These are phyloP conservation scores for Aspergillus niger DNA, from an alignment of 2,329 filamentous ascomycete species.

Conservation along the genomic window DNA sequence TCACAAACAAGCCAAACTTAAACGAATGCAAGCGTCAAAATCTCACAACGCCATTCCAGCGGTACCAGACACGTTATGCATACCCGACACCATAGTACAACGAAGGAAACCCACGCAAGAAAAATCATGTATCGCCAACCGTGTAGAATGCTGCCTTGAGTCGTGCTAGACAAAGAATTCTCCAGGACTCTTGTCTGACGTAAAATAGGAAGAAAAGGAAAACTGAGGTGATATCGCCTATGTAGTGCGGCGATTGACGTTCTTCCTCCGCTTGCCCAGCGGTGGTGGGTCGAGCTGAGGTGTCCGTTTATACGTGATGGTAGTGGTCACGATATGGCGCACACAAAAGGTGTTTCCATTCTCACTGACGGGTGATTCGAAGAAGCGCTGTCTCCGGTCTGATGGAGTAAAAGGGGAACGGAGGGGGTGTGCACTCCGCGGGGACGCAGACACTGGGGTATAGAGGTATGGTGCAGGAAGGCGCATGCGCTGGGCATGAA, in stretches of 20 bases:
- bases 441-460: slow-evolving; percentile 68
- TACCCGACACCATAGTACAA: neutral
- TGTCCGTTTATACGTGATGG: slow-evolving; percentile 78
- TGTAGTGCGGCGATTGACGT: slow-evolving; percentile 36
- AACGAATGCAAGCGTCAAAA: neutral
- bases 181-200: neutral
- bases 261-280: slow-evolving; percentile 81
- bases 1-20: neutral
- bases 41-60: neutral
- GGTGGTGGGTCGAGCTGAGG: slow-evolving; percentile 76
- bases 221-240: neutral
- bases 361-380: slow-evolving; percentile 61
- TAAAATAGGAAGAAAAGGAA: neutral
- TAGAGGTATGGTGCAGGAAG: slow-evolving; percentile 76
- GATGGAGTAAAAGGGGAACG: slow-evolving; percentile 59
- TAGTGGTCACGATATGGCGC: slow-evolving; percentile 85
- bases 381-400: slow-evolving; percentile 71
- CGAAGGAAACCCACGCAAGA: neutral
- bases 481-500: slow-evolving; percentile 60
- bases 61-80: neutral
- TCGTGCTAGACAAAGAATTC: neutral
- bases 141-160: neutral
- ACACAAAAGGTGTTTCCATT: slow-evolving; percentile 66
- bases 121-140: neutral
- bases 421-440: slow-evolving; percentile 49